Conservation (phyloP, 1,139 yeast genomes). For the Zygosaccharomyces sapae region DNA sequence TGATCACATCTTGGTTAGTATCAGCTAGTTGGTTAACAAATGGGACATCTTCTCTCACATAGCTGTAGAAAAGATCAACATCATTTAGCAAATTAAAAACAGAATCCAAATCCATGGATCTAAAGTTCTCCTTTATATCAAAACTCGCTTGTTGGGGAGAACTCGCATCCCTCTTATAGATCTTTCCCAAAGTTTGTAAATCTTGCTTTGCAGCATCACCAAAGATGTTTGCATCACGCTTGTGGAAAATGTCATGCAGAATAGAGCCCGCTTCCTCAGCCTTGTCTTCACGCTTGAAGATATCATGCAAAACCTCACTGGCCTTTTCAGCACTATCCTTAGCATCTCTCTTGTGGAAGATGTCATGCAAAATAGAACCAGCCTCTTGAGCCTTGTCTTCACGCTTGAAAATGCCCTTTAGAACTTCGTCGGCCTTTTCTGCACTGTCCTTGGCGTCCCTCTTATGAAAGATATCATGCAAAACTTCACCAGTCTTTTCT, state of each 20-base stretch:
- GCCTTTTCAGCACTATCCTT: not conserved
- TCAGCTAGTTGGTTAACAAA: conserved; percentile 18
- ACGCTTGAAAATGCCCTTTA: not conserved
- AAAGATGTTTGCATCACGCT: not conserved
- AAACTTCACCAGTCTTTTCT: not conserved
- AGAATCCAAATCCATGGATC: conserved; percentile 19
- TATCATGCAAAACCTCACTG: not conserved
- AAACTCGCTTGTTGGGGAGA: conserved; percentile 1
- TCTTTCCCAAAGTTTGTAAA: not conserved
- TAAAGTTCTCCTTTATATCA: conserved; percentile 1
- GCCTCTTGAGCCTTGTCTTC: not conserved
- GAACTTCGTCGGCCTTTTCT: not conserved
- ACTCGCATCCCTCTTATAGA: conserved; percentile 2
- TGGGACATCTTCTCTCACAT: conserved; percentile 23
- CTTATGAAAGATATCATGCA: not conserved
- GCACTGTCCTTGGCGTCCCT: not conserved
- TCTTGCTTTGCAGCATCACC: not conserved
- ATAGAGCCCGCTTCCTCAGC: not conserved
- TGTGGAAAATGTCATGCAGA: not conserved
- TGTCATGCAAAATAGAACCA: not conserved
- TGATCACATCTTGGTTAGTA: conserved; percentile 33
- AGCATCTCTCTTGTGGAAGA: not conserved
- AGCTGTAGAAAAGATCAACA: conserved; percentile 23
- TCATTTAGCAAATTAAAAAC: conserved; percentile 21
- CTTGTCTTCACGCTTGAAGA: not conserved